Percentiles rank a stretch among this genome's conserved stretches.
Conservation (phyloP, 768 basidiomycete species). For the Boletus subcaerulescens region DNA sequence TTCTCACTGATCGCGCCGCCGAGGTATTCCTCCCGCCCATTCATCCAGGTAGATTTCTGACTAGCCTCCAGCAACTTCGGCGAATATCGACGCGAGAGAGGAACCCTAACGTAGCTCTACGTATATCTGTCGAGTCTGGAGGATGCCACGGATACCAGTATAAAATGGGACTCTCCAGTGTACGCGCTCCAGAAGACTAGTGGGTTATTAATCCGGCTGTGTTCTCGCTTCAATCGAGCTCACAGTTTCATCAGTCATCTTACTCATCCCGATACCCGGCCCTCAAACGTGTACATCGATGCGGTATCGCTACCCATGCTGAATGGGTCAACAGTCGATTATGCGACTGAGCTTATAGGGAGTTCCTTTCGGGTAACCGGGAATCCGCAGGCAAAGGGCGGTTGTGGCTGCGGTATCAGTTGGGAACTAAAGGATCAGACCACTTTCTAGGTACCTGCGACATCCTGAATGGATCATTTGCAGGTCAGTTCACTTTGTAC, state of each 20-base stretch:
- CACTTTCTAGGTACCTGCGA: background rate
- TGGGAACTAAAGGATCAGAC: conserved; percentile 49
- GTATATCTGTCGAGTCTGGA: conserved; percentile 87
- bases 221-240: background rate
- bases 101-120: conserved; percentile 62
- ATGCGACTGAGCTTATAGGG: conserved; percentile 92
- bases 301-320: conserved; percentile 79
- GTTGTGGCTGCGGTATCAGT: conserved; percentile 94
- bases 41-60: conserved; percentile 7
- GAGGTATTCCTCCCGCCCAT: conserved; percentile 48
- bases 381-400: conserved; percentile 91
- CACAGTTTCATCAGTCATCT: conserved; percentile 49
- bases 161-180: conserved; percentile 76
- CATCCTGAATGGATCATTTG: background rate
- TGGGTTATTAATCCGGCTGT: conserved; percentile 38
- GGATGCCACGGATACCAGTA: conserved; percentile 99
- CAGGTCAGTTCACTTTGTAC: too few relatives aligned
- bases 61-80: conserved; percentile 65
- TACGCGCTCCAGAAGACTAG: conserved; percentile 77
- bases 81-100: conserved; percentile 60
- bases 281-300: conserved; percentile 80
- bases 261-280: conserved; percentile 64
- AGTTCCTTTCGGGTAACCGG: conserved; percentile 79
- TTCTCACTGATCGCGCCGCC: conserved; percentile 74
- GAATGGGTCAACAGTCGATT: conserved; percentile 88